Base-by-base conservation (phyloP, 1,284 basidiomycete species). In the Chalciporus sp. region DNA sequence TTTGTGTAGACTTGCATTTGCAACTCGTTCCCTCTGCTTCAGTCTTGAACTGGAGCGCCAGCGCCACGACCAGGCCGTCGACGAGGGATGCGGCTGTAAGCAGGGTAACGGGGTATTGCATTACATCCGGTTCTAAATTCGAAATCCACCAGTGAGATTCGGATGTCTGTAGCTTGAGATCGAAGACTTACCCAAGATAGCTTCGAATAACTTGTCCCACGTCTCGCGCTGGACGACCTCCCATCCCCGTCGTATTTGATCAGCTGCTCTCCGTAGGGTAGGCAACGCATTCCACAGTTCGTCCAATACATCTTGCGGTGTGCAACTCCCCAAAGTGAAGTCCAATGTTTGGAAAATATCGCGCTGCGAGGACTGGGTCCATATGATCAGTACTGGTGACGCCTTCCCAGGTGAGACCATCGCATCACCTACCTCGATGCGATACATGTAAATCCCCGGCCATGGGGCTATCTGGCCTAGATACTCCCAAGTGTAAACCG, bases 241-340 rank as follows among this genome's bases (percentile, higher is more conserved):
- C 83, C 83, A 84, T 4, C 78, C 75, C 4, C 65, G 61, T 17
- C 61, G 53, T 4, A 69, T 42, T 19, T 43, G 33, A 5, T n/a
- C 57, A 42, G 62, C 76, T 3, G 79, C 69, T 16, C 63, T 61
- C 7, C 76, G 76, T 16, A 86, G 69, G 1, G 77, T 76, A 0
- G 83, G 77, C 5, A 83, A 69, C 4, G 80, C 79, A 27, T 63
- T 56, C 81, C 82, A 85, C 0, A 87, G 62, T 55, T 87, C 83
- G 51, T 82, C 78, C 57, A 87, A 61, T 40, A 84, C 68, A 17
- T 76, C 74, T 55, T 81, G 82, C 0, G 85, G 86, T 0, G 83
- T 84, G 28, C 74, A 72, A 39, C 67, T 72, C 1, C 81, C 82
- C 7, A 87, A 64, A 35, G 68, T 67, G 63, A 79, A 85, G 5